Base-by-base conservation (phyloP, 129 eudicot genomes). In the Ambrosia artemisiifolia region DNA sequence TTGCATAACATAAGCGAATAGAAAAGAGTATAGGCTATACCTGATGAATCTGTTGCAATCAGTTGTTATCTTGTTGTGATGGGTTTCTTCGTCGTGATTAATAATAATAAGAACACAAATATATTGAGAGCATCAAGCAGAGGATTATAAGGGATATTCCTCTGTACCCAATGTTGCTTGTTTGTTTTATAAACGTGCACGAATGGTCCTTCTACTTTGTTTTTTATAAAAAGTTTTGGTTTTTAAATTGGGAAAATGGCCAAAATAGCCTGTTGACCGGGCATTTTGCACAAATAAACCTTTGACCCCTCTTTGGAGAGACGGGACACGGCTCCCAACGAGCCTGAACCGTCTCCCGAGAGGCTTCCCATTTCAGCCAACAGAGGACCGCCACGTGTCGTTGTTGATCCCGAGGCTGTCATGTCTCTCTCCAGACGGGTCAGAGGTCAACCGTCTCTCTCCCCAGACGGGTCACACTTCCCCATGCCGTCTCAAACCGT, bases 121-220 rank as follows among this genome's bases (percentile, higher is more conserved):
- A 24, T 24, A 24, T 24, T 35, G 75, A 61, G 80, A 61, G 80
- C 36, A 76, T 68, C 80, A 32, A 35, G 43, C 54, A 17, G 74
- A 61, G 44, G 18, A 46, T 46, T 9, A 57, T 14, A 46, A 46
- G 17, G 80, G 80, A 76, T 76, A 76, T 76, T 76, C 80, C 75
- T 63, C 62, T 19, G 24, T 54, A 11, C 66, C 72, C 66, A 54
- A 51, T 65, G 47, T 14, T 66, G 66, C 34, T 1, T 32, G 57
- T 75, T 1, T 32, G 57, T 75, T 34, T 42, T 73, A 11, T 28
- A 65, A 24, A 28, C 44, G 56, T 66, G 46, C 73, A 75, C 24
- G 20, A 75, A 42, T 28, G 33, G 12, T 34, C 80, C 80, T 55
- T 51, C 59, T 12, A 75, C 74, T 75, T 55, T 75, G 32, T n/a